Conservation (phyloP, 257 asterid genomes). For the Solanum peruvianum region DNA sequence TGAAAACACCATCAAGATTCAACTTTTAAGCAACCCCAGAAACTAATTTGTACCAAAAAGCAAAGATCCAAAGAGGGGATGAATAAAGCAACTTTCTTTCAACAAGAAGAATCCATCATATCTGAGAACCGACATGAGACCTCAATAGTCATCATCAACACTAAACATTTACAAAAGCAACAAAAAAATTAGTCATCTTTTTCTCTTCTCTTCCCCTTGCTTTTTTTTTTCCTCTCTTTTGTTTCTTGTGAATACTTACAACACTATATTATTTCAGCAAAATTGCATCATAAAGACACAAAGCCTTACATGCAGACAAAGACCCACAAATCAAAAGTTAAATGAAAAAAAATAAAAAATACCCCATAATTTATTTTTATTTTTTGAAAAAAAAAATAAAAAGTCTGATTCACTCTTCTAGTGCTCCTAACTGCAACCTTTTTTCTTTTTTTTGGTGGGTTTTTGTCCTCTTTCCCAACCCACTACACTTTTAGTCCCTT, state of each 20-base stretch:
- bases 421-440: background rate
- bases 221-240: background rate
- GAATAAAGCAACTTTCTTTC: constrained; percentile 11
- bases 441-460: background rate
- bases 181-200: constrained; percentile 17
- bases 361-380: background rate
- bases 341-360: background rate
- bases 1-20: background rate
- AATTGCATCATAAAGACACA: constrained; percentile 23
- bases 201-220: background rate
- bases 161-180: constrained; percentile 27
- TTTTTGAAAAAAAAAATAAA: background rate
- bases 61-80: constrained; percentile 5
- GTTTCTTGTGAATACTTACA: constrained; percentile 16
- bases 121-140: constrained; percentile 36
- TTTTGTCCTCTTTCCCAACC: constrained; percentile 15
- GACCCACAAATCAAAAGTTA: constrained; percentile 24
- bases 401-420: background rate
- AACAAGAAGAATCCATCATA: constrained; percentile 18
- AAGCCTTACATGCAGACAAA: constrained; percentile 20
- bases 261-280: constrained; percentile 25
- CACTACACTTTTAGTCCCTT: constrained; percentile 13
- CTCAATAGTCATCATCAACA: constrained; percentile 40
- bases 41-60: background rate
- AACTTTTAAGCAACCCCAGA: background rate